Evolutionary conservation across 2,329 filamentous ascomycete species (phyloP).

Genomic region (Lomentospora prolificans): DNA sequence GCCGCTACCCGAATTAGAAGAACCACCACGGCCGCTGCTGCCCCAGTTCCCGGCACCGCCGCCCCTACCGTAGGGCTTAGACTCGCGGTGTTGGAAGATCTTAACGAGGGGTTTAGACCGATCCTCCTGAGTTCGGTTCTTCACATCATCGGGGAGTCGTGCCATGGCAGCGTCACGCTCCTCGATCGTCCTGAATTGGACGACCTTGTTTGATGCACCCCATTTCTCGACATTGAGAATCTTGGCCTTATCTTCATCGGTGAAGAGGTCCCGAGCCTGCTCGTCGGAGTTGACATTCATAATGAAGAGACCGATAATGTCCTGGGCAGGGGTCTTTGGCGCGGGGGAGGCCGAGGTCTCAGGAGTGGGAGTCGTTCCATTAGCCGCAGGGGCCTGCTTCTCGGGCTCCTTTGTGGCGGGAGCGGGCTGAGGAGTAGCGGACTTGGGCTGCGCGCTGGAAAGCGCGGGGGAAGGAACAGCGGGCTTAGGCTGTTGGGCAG

Average conservation of each 20-base stretch:
- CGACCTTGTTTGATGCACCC: constrained; percentile 72
- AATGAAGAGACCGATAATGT: constrained; percentile 79
- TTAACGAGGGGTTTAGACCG: constrained; percentile 74
- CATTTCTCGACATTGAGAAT: constrained; percentile 71
- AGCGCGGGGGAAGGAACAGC: constrained; percentile 12
- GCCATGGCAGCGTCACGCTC: constrained; percentile 74
- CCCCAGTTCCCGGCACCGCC: constrained; percentile 61
- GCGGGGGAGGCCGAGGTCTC: constrained; percentile 48
- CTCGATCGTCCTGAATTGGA: constrained; percentile 69
- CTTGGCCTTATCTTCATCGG: constrained; percentile 73
- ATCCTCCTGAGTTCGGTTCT: constrained; percentile 61
- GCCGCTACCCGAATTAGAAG: constrained; percentile 51
- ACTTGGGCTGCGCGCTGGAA: constrained; percentile 27
- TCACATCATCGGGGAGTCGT: constrained; percentile 64
- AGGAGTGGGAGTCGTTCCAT: constrained; percentile 42
- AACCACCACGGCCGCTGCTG: constrained; percentile 53
- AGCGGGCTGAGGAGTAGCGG: constrained; percentile 39
- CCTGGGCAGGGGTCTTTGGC: constrained; percentile 50
- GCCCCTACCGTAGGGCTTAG: constrained; percentile 44
- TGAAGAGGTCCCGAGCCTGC: constrained; percentile 71
- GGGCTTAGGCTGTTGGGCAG: constrained; percentile 4
- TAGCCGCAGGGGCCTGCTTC: constrained; percentile 38
- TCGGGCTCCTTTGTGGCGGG: constrained; percentile 46
- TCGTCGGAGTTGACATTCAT: constrained; percentile 78
- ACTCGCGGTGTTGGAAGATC: constrained; percentile 65